Evolutionary conservation across 2,329 filamentous ascomycete species (phyloP), one percentile per base, ranked within the genome.

Genomic region (Fusarium circinatum): DNA sequence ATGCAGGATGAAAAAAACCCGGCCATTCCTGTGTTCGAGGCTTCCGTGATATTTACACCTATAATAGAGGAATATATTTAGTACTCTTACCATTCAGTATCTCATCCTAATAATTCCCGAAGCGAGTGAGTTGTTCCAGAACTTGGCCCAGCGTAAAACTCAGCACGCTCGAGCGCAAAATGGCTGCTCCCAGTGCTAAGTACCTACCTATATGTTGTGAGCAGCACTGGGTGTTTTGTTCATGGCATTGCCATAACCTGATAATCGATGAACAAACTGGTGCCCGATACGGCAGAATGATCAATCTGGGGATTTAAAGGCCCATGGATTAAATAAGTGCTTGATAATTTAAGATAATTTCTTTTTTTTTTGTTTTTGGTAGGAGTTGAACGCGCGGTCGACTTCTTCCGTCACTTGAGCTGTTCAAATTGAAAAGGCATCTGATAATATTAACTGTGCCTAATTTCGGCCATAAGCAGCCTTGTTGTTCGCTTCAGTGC

Each of bases 401-500:
- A 38, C 32, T 10, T 42, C 28, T 18, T 26, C 30, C 49, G 32
- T 61, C 34, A 61, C 66, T 32, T 26, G 13, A 20, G 30, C 28
- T 32, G 17, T 24, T 51, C 11, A 32, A 44, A 38, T 15, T 30
- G 24, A 15, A 34, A 24, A 36, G 13, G 24, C 55, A 18, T 56
- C 47, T 66, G 30, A 48, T 48, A 61, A 58, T 68, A 39, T 71
- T 18, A 48, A 49, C 62, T 71, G 34, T 44, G 57, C 54, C 56
- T 39, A 42, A 41, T 72, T 38, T 52, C 24, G 70, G 65, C 65
- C 30, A 45, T 39, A n/a, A 63, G 32, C 55, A 68, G 56, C 66
- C 61, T 54, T 58, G n/a, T 66, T 55, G 36, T 68, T 55, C 22
- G 67, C 61, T 58, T 73, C 41, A 34, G 34, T 67, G 41, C 49